phyloP scores from a whole-genome alignment of 352 stramenopile species.

The Lagenidium giganteum region DNA sequence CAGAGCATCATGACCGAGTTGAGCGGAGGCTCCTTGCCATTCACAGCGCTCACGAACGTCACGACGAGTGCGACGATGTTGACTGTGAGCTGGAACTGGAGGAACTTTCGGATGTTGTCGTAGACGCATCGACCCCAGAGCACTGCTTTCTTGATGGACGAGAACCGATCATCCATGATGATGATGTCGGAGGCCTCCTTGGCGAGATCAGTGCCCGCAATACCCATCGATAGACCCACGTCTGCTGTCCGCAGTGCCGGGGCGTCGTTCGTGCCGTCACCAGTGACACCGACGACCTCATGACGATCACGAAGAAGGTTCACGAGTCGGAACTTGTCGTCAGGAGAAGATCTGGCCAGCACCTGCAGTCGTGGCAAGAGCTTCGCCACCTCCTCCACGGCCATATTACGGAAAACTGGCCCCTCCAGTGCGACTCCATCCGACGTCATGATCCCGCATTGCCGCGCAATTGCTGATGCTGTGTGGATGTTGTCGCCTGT shows the following conservation, averaged over 20 bases:
- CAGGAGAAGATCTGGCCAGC: slow-evolving; percentile 91
- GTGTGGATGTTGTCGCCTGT: slow-evolving; percentile 99
- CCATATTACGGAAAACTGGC: slow-evolving; percentile 88
- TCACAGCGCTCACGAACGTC: slow-evolving; percentile 78
- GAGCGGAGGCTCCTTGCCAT: slow-evolving; percentile 72
- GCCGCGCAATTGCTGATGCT: slow-evolving; percentile 92
- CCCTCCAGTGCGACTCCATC: slow-evolving; percentile 90
- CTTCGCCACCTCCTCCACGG: slow-evolving; percentile 42
- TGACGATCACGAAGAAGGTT: slow-evolving; percentile 68
- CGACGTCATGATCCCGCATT: slow-evolving; percentile 95
- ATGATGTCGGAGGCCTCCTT: slow-evolving; percentile 86
- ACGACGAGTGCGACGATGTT: slow-evolving; percentile 80
- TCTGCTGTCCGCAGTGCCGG: slow-evolving; percentile 66
- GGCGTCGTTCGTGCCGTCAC: slow-evolving; percentile 79
- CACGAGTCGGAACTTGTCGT: slow-evolving; percentile 97
- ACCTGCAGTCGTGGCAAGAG: slow-evolving; percentile 80
- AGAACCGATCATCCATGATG: slow-evolving; percentile 87
- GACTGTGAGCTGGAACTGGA: slow-evolving; percentile 82
- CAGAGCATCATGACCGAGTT: slow-evolving; percentile 88
- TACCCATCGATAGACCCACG: slow-evolving; percentile 78
- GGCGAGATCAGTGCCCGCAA: slow-evolving; percentile 72
- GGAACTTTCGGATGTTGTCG: slow-evolving; percentile 82
- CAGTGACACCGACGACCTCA: slow-evolving; percentile 76
- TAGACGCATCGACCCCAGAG: slow-evolving; percentile 81
- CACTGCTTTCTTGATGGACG: slow-evolving; percentile 73